Conservation (phyloP, 768 basidiomycete genomes). For the Strobilomyces dryophilus region DNA sequence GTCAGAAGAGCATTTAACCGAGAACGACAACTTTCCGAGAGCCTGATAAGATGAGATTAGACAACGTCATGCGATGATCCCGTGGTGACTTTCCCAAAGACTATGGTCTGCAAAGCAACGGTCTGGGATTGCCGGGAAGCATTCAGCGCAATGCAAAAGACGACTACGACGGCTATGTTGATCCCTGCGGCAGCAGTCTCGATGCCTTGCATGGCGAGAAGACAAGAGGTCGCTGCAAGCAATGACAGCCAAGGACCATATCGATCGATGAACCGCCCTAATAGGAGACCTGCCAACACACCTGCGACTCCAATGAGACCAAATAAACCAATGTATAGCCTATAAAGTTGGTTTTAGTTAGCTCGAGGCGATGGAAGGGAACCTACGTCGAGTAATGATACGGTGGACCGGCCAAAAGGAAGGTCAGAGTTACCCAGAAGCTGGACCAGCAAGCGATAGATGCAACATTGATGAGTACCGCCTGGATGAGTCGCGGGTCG, state of each 20-base stretch:
- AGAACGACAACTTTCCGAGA: slow-evolving; percentile 24
- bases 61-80: background rate
- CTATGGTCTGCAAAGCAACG: slow-evolving; percentile 28
- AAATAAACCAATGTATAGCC: slow-evolving; percentile 42
- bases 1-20: slow-evolving; percentile 27
- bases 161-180: slow-evolving; percentile 33
- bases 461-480: slow-evolving; percentile 18
- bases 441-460: slow-evolving; percentile 27
- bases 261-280: slow-evolving; percentile 19
- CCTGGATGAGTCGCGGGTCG: slow-evolving; percentile 39
- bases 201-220: slow-evolving; percentile 28
- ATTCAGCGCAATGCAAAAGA: slow-evolving; percentile 38
- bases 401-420: slow-evolving; percentile 36
- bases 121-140: slow-evolving; percentile 36
- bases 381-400: slow-evolving; percentile 35
- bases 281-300: slow-evolving; percentile 22
- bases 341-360: background rate
- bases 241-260: slow-evolving; percentile 41
- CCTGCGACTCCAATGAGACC: slow-evolving; percentile 42
- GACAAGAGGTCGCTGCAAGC: slow-evolving; percentile 28
- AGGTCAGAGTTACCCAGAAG: slow-evolving; percentile 40
- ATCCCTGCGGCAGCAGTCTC: slow-evolving; percentile 36
- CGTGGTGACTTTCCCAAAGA: slow-evolving; percentile 16
- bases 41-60: slow-evolving; percentile 12
- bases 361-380: background rate